Base-by-base conservation (phyloP, 495 filamentous ascomycete genomes). In the Neurospora cerealis region DNA sequence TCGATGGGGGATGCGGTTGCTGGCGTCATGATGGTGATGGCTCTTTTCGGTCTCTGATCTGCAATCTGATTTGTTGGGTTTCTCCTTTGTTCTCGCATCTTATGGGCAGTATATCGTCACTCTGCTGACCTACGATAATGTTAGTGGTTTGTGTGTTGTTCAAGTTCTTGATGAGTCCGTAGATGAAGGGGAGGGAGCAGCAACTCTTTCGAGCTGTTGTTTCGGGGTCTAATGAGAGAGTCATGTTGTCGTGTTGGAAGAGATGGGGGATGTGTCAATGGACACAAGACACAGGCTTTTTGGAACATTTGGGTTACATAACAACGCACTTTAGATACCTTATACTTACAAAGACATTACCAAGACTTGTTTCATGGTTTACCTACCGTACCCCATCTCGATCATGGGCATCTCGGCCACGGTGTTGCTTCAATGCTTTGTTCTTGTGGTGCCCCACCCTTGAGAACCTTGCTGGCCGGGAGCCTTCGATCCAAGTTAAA, bases 1-100 rank as follows among this genome's bases (percentile, higher is more conserved):
- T 78, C 75, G 7, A 74, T 81, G 21, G 77, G 74, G 7, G 81
- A 77, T 10, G 76, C 78, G 17, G 75, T 83, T 69, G 77, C 74
- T 19, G 79, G 75, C 21, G 73, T 80, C n/a, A 74, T 83, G 74
- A 70, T 72, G 34, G 79, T 76, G 15, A 78, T 83, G 54, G 54
- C 28, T 34, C 28, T 62, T 34, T 34, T 62, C 8, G 24, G 48
- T 62, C 48, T 17, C 13, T 62, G 48, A 62, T 32, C 13, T 62
- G 48, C 24, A 11, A 54, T 54, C 8, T 13, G 13, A 32, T 62
- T 17, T 17, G 24, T 21, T 54, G 48, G 24, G 48, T 32, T 54
- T 13, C 21, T 24, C 46, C 24, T 60, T 32, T 60, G 48, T 32
- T 60, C 48, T 32, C 24, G 1, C 2, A 32, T 2, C 3, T 32